Evolutionary conservation across 305 asterid genomes (phyloP), one percentile per base, ranked within the genome.

Genomic region (Caryopteris hybrid): DNA sequence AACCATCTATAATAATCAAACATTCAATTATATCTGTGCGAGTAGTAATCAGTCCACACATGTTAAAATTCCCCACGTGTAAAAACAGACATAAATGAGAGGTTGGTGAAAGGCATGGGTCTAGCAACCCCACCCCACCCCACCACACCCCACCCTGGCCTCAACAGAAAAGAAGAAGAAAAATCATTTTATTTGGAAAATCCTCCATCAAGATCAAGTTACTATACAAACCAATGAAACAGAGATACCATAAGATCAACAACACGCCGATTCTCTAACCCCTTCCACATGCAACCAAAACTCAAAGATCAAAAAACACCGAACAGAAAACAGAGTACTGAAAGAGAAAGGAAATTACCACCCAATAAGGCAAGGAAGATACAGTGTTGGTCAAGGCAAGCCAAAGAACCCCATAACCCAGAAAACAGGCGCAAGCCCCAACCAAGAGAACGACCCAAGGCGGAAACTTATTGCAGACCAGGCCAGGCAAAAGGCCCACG

Each of bases 371-470:
- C 65, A 86, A 43, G 36, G 74, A 57, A 38, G 33, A 13, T 31
- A 78, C 74, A 62, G 83, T 76, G 11, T 68, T 59, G 73, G 58
- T 77, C 48, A 86, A 79, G 65, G 83, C 75, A 50, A 86, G 89
- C 96, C 96, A 88, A 25, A 88, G 68, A 48, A 81, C 80, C 13
- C 93, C 96, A 75, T 88, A 88, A 29, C 96, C 96, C 69, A 80
- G 25, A 54, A 83, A 81, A 57, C 91, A 88, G 48, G 84, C 42
- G 38, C 74, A 43, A 78, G 81, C 79, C 47, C 93, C 96, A 16
- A 88, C 45, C 16, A 77, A 66, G 2, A 88, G 75, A 66, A 88
- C 80, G 22, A 75, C 79, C 96, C 91, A 88, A 38, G 96, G 96
- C 20, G 86, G 85, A 43, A 84, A 75, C 66, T 59, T 81, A 29